A percentile compares a stretch with the other conserved stretches of the same genome.
Evolutionary conservation across 2,329 filamentous ascomycete species (phyloP).

Genomic region (Beauveria sp.): DNA sequence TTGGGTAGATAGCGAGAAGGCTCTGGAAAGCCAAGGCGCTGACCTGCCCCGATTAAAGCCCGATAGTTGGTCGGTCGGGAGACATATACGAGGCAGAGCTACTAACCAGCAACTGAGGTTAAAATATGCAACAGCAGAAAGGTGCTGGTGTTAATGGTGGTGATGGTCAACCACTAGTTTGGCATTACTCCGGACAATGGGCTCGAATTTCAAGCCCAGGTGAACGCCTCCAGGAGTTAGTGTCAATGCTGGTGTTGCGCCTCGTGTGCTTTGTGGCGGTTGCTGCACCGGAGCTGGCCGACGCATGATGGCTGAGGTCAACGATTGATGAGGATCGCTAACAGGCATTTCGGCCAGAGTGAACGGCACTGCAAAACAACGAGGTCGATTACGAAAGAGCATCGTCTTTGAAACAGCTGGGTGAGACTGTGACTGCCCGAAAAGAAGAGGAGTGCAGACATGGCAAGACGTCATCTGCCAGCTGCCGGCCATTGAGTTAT

Average conservation of each 20-base stretch:
- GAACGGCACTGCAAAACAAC: neutral
- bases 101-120: neutral
- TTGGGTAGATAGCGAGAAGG: no score
- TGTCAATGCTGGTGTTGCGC: neutral
- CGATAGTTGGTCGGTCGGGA: neutral
- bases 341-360: neutral
- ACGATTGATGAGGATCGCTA: neutral
- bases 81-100: neutral
- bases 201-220: neutral
- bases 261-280: neutral
- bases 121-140: neutral
- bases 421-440: neutral
- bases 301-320: neutral
- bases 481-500: no score
- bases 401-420: no score
- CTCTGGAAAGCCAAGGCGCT: no score
- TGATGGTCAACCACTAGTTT: no score
- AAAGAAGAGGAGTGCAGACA: no score
- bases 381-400: no score
- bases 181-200: neutral
- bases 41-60: no score
- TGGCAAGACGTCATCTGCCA: no score
- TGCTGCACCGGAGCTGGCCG: constrained; percentile 6
- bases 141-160: neutral
- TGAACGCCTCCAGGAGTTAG: neutral